These are phyloP conservation scores for Leishmania martiniquensis DNA, from an alignment of 208 protist species.

Conservation along the genomic window DNA sequence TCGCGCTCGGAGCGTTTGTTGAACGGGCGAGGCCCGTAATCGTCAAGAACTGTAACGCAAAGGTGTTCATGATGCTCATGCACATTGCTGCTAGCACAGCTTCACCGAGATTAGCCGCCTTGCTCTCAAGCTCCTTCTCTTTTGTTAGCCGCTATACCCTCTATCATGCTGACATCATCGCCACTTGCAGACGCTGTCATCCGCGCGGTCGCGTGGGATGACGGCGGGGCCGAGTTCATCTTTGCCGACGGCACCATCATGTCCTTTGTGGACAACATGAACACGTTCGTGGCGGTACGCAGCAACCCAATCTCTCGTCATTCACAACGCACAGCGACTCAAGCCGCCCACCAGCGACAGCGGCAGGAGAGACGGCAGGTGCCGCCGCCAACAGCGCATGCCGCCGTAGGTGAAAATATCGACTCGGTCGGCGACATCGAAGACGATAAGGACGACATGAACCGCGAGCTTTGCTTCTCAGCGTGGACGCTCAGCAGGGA, in stretches of 20 bases:
- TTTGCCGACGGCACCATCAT: constrained; percentile 84
- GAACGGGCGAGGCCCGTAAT: neutral
- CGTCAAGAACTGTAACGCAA: neutral
- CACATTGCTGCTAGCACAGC: neutral
- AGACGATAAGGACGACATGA: constrained; percentile 6
- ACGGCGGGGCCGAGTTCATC: constrained; percentile 78
- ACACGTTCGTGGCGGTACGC: constrained; percentile 76
- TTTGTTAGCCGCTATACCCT: neutral
- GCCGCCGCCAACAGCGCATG: no score
- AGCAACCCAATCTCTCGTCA: constrained; percentile 2
- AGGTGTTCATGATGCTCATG: neutral
- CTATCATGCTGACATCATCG: neutral
- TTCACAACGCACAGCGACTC: neutral
- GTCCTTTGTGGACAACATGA: constrained; percentile 82
- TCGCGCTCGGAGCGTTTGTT: neutral
- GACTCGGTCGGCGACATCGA: neutral
- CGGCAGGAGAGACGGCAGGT: neutral
- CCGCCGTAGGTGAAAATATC: neutral
- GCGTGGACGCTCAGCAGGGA: constrained; percentile 69
- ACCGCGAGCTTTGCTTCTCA: constrained; percentile 73
- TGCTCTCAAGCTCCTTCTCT: neutral
- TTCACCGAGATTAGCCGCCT: neutral
- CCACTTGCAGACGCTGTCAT: constrained; percentile 35
- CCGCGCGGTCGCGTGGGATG: constrained; percentile 64
- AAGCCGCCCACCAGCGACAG: neutral